Base-by-base conservation (phyloP, 2,329 filamentous ascomycete species). In the Talaromyces sp. region DNA sequence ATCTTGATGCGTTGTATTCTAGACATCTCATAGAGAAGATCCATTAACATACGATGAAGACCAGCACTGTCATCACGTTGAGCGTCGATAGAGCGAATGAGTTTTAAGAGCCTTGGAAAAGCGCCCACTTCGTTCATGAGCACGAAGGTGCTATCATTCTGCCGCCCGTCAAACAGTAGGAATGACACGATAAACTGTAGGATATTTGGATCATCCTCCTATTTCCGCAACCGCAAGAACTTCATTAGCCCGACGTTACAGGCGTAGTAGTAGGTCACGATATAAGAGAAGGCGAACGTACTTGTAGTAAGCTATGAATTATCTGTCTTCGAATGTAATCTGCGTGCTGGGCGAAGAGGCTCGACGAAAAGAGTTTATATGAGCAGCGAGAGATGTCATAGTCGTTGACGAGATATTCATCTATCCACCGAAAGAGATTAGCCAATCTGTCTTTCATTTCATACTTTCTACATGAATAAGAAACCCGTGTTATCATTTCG, bases 21-120 rank as follows among this genome's bases (percentile, higher is more conserved):
- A 45, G 91, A 92, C 89, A 97, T 97, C 78, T 97, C 94, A 75
- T 96, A 99, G 70, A 97, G 82, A 58, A 99, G 78, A 73, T 97
- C 89, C 67, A 99, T 80, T 54, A 97, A 78, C 61, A 94, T 77
- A 36, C 88, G 85, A 75, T 97, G 90, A 61, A 97, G 78, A 54
- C 84, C 81, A 22, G 84, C 80, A 68, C 64, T 66, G 60, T 65
- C 65, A 35, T 67, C 65, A 56, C 84, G 79, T 39, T 87, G 81
- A 63, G 75, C 72, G 53, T 80, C 81, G 61, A 82, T 81, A 43
- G 78, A 80, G 67, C 87, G 83, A 66, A 97, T 87, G 63, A 99
- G 78, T 62, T 96, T 90, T 33, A 97, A 78, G 43, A 99, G 78
- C 33, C 92, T 84, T 36, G 87, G 81, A 70, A 99, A 99, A 63